Conservation (phyloP, 345 rosid species). For the Cardamine occulta region DNA sequence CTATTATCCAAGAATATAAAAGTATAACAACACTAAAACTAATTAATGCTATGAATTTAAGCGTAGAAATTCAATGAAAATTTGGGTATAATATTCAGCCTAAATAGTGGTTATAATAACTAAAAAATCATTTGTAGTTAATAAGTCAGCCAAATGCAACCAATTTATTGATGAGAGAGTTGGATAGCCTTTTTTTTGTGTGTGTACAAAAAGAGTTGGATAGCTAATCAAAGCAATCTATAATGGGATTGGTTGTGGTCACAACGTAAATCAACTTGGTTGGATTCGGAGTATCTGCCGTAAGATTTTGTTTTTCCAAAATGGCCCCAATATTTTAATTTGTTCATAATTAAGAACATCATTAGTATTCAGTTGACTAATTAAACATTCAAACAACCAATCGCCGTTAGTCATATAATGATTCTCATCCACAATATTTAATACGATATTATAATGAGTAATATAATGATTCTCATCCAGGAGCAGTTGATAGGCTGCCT, state of each 20-base stretch:
- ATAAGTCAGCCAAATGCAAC: neutral
- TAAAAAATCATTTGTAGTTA: neutral
- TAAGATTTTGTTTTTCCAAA: conserved; percentile 28
- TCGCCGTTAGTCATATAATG: conserved; percentile 28
- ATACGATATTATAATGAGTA: neutral
- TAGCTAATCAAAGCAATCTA: conserved; percentile 26
- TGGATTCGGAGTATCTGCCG: conserved; percentile 37
- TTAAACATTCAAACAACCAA: conserved; percentile 36
- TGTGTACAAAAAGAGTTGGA: neutral
- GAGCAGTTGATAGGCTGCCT: conserved; percentile 14
- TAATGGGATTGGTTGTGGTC: conserved; percentile 39
- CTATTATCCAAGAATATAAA: neutral
- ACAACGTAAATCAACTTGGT: conserved; percentile 38
- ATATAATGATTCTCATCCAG: conserved; percentile 33
- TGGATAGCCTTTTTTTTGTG: neutral
- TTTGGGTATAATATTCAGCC: neutral
- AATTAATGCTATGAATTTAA: neutral
- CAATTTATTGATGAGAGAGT: conserved; percentile 9
- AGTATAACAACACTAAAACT: neutral
- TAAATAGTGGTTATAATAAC: neutral
- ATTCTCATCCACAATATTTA: conserved; percentile 23
- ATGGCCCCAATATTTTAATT: conserved; percentile 29
- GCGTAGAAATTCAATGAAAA: neutral
- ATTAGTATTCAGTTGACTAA: conserved; percentile 39
- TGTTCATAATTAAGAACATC: conserved; percentile 39